Percentiles rank a stretch among this genome's conserved stretches.
These are phyloP conservation scores for Apiotrichum gamsii DNA, from an alignment of 1,284 basidiomycete species.

Conservation along the genomic window DNA sequence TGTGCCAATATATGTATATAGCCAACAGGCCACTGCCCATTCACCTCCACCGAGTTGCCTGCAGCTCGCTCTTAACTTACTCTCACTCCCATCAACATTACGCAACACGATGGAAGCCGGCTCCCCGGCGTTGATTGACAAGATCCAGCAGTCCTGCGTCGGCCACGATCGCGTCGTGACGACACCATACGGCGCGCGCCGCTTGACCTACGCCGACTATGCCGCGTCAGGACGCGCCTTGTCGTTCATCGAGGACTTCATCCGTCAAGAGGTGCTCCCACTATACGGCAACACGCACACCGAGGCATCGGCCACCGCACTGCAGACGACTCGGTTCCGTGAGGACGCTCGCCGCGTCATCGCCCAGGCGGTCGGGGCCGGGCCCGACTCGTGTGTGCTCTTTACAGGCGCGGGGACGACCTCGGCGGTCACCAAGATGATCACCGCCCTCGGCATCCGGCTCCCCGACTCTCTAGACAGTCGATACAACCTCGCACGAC, in stretches of 20 bases:
- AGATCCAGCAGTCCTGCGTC: neutral
- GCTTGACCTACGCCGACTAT: slow-evolving; percentile 7
- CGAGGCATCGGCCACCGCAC: slow-evolving; percentile 4
- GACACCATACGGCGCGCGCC: neutral
- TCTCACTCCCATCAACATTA: neutral
- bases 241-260: slow-evolving; percentile 7
- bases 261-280: slow-evolving; percentile 6
- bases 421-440: slow-evolving; percentile 6
- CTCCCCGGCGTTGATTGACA: no score
- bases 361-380: neutral
- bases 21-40: no score
- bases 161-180: neutral
- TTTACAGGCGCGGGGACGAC: slow-evolving; percentile 10
- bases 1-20: no score
- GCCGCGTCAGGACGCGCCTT: slow-evolving; percentile 4
- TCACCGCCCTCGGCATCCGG: neutral
- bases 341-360: slow-evolving; percentile 9
- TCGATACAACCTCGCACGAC: neutral
- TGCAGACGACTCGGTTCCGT: slow-evolving; percentile 7
- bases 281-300: slow-evolving; percentile 15
- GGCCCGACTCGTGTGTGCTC: neutral
- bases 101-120: no score
- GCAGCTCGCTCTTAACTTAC: no score
- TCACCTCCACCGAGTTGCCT: no score
- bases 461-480: neutral